Evolutionary conservation across 176 grass and related monocot genomes (phyloP), one percentile per base, ranked within the genome.

Genomic region (Leersia perrieri): DNA sequence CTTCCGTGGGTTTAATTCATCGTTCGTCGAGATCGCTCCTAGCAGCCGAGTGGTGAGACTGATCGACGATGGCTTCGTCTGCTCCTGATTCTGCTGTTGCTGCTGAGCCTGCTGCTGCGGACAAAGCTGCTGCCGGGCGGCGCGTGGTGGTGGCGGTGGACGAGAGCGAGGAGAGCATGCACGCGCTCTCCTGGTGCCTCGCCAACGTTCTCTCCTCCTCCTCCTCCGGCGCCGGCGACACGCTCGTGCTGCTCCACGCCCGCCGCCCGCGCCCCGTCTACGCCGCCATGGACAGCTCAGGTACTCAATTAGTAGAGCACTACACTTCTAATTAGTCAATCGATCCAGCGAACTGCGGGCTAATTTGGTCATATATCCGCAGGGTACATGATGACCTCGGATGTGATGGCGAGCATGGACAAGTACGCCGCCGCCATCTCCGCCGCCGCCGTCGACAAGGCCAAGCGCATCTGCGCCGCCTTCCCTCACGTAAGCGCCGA

Each of bases 131-230:
- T 6, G 47, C 81, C 36, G 83, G 78, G 45, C 83, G 83, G 30
- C 79, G 88, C 57, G 78, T 90, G 57, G 68, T 74, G 47, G 83
- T 90, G 73, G 88, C 88, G 29, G 88, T 90, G 66, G 88, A 86
- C 79, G 88, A 82, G 78, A 73, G 79, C 83, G 83, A 79, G 29
- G 88, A 90, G 88, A 90, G 88, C 88, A 47, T 22, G 83, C 53
- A 86, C 79, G 88, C 83, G 9, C 88, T 90, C 73, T 39, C 60
- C 79, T 90, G 88, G 88, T 90, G 88, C 88, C 83, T 90, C 67
- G 67, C 75, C 83, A 90, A 86, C 83, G 66, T 90, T 32, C 83
- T 79, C 22, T 68, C 68, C 27, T 33, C 72, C 7, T 25, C 53
- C 20, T 1, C 42, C 42, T 14, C 74, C 18, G 29, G 27, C 15